Evolutionary conservation across 495 filamentous ascomycete genomes (phyloP), one percentile per base, ranked within the genome.

Genomic region (Viridothelium virens): DNA sequence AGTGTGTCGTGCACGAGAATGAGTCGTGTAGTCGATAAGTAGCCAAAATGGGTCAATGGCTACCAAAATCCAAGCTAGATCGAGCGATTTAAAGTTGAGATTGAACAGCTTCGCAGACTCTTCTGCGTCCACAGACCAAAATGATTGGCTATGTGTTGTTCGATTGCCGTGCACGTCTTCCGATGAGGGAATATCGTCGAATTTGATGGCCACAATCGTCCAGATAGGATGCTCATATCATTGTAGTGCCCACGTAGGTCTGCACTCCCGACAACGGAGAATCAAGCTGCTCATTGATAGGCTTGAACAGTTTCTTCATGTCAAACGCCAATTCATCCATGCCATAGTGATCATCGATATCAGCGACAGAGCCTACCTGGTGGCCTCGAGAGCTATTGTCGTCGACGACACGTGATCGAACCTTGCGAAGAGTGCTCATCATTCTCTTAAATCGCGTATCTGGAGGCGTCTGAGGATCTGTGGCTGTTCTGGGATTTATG

Each of bases 301-400:
- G 71, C 44, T 67, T 73, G 66, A 89, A 89, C 14, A 89, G 79
- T 63, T 84, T 79, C 65, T 85, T 84, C 85, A 89, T 89, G 71
- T 89, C 83, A 65, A 87, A 77, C 14, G 84, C 86, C 70, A 87
- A 74, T 70, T 87, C 81, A 63, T 78, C 77, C 33, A 84, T 74
- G 2, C 83, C 85, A 68, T 86, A 88, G 37, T 79, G 77, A 12
- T 83, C 80, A 70, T 88, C 83, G 56, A 88, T 85, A 16, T 83
- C 79, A 39, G 79, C 82, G 3, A 86, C 82, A 2, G 81, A 82
- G 41, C 84, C 84, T 68, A 83, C 71, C 66, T 85, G 81, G 65
- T 84, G 80, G 6, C 84, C 83, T 53, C 80, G 77, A 10, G 78
- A 73, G 36, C 76, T 77, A 37, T 77, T 79, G 39, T 86, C 83